Base-by-base conservation (phyloP, 768 basidiomycete species). In the Tylopilus felleus region DNA sequence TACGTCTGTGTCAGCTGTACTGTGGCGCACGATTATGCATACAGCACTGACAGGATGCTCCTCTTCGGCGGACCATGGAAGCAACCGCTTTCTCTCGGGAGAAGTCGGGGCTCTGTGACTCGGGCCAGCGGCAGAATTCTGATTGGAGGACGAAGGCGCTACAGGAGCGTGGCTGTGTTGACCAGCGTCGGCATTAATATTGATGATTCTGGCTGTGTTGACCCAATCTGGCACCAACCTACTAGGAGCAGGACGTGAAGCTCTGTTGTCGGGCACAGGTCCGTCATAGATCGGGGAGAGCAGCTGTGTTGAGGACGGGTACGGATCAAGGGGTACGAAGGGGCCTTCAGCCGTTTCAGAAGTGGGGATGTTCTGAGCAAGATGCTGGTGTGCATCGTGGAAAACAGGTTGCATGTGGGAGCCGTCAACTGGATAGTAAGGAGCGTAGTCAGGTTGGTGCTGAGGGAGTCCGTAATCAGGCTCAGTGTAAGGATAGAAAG, bases 81-180 rank as follows among this genome's bases (percentile, higher is more conserved):
- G 27, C 4, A 50, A 19, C 10, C 67, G 58, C 42, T 53, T 67
- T 22, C 51, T 59, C 14, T 57, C 57, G 41, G 66, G 64, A 9
- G 67, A 69, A 8, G 42, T 49, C 49, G 63, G 60, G 1, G 27
- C 19, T 8, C 25, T 47, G 33, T 43, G 55, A 43, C 52, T 56
- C 3, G 69, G 57, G 6, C 58, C 47, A 50, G 58, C 19, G 27
- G 22, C 14, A 21, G 46, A 38, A 22, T 10, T 35, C 36, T 59
- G 55, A n/a, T 41, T 56, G 49, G 59, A 22, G 17, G 40, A 23
- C 2, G 56, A 44, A 33, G 33, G 43, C 13, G 39, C 57, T 52
- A 71, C 62, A 60, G 58, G 50, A 23, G 52, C 27, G 55, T 58
- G 64, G 69, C 67, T 67, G 55, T 65, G 44, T 27, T 14, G 43